phyloP scores from a whole-genome alignment of 306 rosid species.

The Vicia sativa region DNA sequence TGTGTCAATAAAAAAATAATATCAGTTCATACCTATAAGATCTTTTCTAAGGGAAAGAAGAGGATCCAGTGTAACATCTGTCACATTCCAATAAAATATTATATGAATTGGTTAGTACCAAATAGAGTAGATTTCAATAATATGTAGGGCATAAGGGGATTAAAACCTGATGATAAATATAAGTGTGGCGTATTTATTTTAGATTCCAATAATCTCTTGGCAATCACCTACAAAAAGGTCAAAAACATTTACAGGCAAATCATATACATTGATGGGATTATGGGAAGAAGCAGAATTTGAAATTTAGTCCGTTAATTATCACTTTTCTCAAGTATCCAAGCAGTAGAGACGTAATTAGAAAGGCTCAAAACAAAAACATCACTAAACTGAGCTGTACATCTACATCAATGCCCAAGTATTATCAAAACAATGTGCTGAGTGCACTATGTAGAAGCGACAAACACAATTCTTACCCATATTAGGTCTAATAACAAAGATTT shows the following conservation, averaged over 20 bases:
- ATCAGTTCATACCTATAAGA: conserved; percentile 71
- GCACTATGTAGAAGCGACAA: conserved; percentile 16
- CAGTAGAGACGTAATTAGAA: conserved; percentile 28
- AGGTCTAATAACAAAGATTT: conserved; percentile 19
- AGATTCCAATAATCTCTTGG: conserved; percentile 87
- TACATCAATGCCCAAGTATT: conserved; percentile 5
- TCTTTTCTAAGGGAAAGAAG: conserved; percentile 91
- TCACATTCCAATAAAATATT: conserved; percentile 35
- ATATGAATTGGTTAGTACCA: conserved; percentile 27
- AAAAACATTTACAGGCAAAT: conserved; percentile 25
- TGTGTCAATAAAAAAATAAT: conserved; percentile 14
- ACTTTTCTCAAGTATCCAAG: background rate
- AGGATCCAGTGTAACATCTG: conserved; percentile 87
- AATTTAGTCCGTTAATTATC: conserved; percentile 10
- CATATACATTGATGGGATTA: background rate
- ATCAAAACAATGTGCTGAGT: background rate
- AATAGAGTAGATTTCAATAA: conserved; percentile 20
- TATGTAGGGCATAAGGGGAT: conserved; percentile 28
- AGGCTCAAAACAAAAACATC: conserved; percentile 10
- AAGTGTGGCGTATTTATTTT: conserved; percentile 89
- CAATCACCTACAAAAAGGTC: conserved; percentile 72
- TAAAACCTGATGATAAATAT: conserved; percentile 82
- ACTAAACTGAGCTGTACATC: conserved; percentile 4
- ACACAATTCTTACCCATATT: conserved; percentile 15
- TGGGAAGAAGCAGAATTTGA: conserved; percentile 31